Evolutionary conservation across 805 yeast species (phyloP), one percentile per base, ranked within the genome.

Genomic region (Jamesozyma hellenica): DNA sequence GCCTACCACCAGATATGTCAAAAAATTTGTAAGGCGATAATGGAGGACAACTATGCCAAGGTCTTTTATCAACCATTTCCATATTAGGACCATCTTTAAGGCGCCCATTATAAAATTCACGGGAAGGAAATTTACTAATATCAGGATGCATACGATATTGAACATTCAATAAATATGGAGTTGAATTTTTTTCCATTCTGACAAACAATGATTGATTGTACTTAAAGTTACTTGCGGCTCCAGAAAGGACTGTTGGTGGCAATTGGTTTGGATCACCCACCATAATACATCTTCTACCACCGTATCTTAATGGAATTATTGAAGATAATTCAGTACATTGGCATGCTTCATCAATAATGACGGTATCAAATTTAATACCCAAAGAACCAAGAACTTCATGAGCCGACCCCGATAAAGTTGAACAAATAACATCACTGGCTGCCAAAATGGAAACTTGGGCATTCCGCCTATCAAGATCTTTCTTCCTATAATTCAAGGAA

Each of bases 181-280:
- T 40, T 64, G 77, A 54, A 49, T 78, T 61, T 44, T 74, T 74
- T 50, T 83, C 94, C 94, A 90, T 88, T 46, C 98, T 72, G 32
- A 90, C 97, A 60, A 92, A 92, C 53, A 92, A 67, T 55, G 94
- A 82, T 60, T 90, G 95, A 47, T 90, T 95, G 55, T 92, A 92
- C 32, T 76, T 75, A 50, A 69, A 74, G 4, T 74, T 67, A 1
- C 94, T 80, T 1, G 98, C 97, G 12, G 77, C 80, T 50, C 82
- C 87, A 0, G 96, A 90, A 15, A 92, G 63, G 10, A 90, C 97
- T 0, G 98, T 90, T 0, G 98, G 98, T 0, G 98, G 98, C 46
- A 92, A 70, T 64, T 92, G 98, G 57, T 92, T 88, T 2, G 97
- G 97, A 65, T 92, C 98, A 58, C 98, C 98, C 34, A 92, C 98